Conservation (phyloP, 768 basidiomycete species). For the Rhodotorula babjevae region DNA sequence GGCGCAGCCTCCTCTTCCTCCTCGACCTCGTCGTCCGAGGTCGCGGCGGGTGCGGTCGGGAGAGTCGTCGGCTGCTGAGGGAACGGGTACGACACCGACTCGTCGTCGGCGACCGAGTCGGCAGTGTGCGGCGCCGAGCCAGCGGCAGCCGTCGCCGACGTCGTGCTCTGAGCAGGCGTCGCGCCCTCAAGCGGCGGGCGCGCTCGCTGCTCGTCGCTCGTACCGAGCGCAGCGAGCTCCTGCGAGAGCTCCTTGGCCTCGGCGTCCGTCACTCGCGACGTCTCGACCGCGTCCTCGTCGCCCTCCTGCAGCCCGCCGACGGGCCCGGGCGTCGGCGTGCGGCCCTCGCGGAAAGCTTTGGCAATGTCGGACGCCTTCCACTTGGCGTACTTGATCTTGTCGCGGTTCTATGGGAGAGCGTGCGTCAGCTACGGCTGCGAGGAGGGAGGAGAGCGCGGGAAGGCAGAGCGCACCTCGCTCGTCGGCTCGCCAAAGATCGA, state of each 20-base stretch:
- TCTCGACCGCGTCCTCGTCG: slow-evolving; percentile 1
- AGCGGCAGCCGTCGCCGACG: slow-evolving; percentile 22
- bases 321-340: slow-evolving; percentile 73
- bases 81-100: slow-evolving; percentile 25
- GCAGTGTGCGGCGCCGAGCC: slow-evolving; percentile 11
- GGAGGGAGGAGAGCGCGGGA: not conserved
- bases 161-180: not conserved
- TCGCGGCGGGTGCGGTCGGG: slow-evolving; percentile 29
- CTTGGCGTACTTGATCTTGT: slow-evolving; percentile 87
- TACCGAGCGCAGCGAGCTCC: slow-evolving; percentile 24
- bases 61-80: slow-evolving; percentile 28
- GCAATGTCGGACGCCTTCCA: slow-evolving; percentile 97
- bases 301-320: slow-evolving; percentile 52
- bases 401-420: slow-evolving; percentile 57
- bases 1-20: not conserved
- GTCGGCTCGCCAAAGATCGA: slow-evolving; percentile 64
- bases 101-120: not conserved
- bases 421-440: not conserved
- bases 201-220: not conserved
- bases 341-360: slow-evolving; percentile 90
- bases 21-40: not conserved
- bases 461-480: slow-evolving; percentile 52
- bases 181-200: slow-evolving; percentile 38
- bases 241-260: slow-evolving; percentile 33
- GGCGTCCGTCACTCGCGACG: slow-evolving; percentile 8